These are phyloP conservation scores for Diaporthe amygdali DNA, from an alignment of 2,329 filamentous ascomycete species.

Conservation along the genomic window DNA sequence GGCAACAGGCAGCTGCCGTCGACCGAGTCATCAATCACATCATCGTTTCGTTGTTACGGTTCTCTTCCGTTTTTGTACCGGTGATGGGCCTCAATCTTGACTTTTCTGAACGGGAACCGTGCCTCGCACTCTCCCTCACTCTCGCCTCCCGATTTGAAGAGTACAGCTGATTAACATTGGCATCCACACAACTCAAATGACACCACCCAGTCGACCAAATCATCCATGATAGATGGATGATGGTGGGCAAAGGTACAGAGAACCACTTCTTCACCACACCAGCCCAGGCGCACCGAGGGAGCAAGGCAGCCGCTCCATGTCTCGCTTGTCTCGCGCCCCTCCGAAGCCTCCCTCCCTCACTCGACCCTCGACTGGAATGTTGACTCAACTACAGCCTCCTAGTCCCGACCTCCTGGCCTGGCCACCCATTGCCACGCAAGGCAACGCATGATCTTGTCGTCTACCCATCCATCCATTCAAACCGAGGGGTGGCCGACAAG, in stretches of 20 bases:
- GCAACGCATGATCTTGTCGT: background rate
- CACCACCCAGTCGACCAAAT: too few relatives aligned
- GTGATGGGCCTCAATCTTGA: background rate
- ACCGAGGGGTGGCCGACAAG: background rate
- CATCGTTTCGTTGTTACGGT: too few relatives aligned
- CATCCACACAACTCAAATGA: background rate
- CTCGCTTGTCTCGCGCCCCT: background rate
- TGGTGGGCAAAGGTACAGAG: too few relatives aligned
- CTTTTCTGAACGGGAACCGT: background rate
- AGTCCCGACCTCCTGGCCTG: background rate
- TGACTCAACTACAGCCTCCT: slow-evolving; percentile 22
- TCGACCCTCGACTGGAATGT: slow-evolving; percentile 27
- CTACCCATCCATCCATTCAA: background rate
- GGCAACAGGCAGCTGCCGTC: too few relatives aligned
- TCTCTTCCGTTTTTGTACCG: background rate
- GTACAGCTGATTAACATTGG: too few relatives aligned
- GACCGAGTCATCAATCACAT: background rate
- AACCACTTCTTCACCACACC: too few relatives aligned
- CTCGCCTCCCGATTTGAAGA: background rate
- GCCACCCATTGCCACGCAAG: background rate
- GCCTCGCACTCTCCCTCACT: background rate
- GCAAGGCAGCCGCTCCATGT: background rate
- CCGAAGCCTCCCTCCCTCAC: background rate
- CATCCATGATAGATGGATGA: background rate
- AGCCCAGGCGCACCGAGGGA: background rate